Percentiles rank a stretch among this genome's conserved stretches.
Evolutionary conservation across 73 alveolate genomes (phyloP).

Genomic region (Paramecium biaurelia): DNA sequence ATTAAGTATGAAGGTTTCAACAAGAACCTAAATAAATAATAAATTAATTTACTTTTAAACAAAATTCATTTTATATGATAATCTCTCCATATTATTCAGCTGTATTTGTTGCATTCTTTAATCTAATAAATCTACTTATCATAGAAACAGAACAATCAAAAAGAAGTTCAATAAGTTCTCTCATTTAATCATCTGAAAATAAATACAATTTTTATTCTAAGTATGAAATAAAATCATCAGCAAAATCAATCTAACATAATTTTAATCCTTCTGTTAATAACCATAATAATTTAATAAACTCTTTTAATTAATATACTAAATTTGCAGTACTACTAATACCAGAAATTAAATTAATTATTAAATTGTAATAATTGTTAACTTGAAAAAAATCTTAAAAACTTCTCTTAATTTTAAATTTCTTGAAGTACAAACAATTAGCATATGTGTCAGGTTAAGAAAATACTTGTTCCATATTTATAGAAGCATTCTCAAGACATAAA

Average conservation of each 20-base stretch:
- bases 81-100: neutral
- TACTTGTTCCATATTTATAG: neutral
- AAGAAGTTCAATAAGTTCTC: neutral
- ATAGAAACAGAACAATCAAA: conserved; percentile 34
- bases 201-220: neutral
- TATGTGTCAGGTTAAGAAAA: neutral
- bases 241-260: conserved; percentile 7
- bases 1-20: neutral
- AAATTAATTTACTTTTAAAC: neutral
- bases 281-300: conserved; percentile 14
- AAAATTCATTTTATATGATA: neutral
- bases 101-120: too few relatives aligned
- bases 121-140: conserved; percentile 15
- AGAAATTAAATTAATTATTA: neutral
- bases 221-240: neutral
- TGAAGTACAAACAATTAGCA: neutral
- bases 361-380: neutral
- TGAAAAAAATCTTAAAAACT: conserved; percentile 16
- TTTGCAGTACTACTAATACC: neutral
- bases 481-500: neutral
- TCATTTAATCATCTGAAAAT: neutral
- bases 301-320: neutral
- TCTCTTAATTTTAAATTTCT: neutral
- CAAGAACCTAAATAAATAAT: neutral
- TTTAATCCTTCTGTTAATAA: conserved; percentile 12